Base-by-base conservation (phyloP, 140 eudicot genomes). In the Bidens hawaiensis region DNA sequence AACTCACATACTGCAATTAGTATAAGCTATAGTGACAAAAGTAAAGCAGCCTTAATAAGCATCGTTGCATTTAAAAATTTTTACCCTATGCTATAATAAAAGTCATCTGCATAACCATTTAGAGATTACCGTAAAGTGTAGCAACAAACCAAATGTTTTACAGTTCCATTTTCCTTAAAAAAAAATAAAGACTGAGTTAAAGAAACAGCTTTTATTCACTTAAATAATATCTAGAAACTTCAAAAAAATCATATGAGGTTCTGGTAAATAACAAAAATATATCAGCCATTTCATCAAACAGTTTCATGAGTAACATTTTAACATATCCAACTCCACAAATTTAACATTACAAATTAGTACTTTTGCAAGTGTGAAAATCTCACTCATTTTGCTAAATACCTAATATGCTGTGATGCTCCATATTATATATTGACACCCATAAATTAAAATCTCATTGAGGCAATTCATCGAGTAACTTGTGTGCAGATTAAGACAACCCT, bases 11-110 rank as follows among this genome's bases (percentile, higher is more conserved):
- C 53, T 8, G 28, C 60, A 53, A 5, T 5, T 26, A 53, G n/a
- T 27, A 50, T 3, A 50, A 84, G 22, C 3, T 50, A 50, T 21
- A 4, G 16, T 10, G 56, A 10, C 30, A 22, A 2, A 50, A 26
- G 22, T 26, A 53, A 53, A 8, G 40, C 36, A 27, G 5, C 60
- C 81, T 8, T 21, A 48, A 8, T 48, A 48, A 48, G 53, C 53
- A 46, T 43, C 6, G 8, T n/a, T n/a, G n/a, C n/a, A n/a, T n/a
- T n/a, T n/a, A n/a, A n/a, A n/a, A n/a, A n/a, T 43, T 22, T 22
- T 15, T 43, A 1, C 22, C 50, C 22, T 43, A 1, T 10, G 16
- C 16, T 15, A 43, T n/a, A n/a, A 43, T 4, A 43, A 43, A 46
- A 46, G 7, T 18, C 5, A 48, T 21, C 27, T 48, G 26, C 28